Evolutionary conservation across 345 rosid genomes (phyloP).

Genomic region (Pelargonium nanum): DNA sequence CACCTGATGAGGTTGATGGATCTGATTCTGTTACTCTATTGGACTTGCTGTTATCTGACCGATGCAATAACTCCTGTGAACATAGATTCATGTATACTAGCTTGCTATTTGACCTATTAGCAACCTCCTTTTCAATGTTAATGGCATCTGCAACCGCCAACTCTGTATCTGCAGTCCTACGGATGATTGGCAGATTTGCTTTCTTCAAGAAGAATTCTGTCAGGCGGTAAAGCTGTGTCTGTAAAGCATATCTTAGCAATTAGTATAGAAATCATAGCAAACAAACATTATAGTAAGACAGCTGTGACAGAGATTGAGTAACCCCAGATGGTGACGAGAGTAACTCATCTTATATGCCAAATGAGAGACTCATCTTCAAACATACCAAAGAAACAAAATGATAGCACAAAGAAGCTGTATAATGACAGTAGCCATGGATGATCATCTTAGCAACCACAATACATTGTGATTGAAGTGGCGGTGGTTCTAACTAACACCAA

Average conservation of each 20-base stretch:
- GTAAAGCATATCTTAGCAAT: slow-evolving; percentile 32
- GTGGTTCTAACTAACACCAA: too few relatives aligned
- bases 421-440: too few relatives aligned
- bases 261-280: background rate
- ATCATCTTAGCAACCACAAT: too few relatives aligned
- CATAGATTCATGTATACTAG: slow-evolving; percentile 81
- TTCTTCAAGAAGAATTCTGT: slow-evolving; percentile 72
- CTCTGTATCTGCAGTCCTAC: slow-evolving; percentile 83
- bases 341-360: too few relatives aligned
- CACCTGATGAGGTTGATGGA: slow-evolving; percentile 24
- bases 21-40: slow-evolving; percentile 22
- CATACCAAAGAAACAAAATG: background rate
- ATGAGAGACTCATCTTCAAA: background rate
- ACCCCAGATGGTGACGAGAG: background rate
- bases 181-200: slow-evolving; percentile 49
- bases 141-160: slow-evolving; percentile 96
- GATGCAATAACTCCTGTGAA: slow-evolving; percentile 69
- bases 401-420: background rate
- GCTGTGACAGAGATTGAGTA: background rate
- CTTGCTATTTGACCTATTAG: slow-evolving; percentile 81
- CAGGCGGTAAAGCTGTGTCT: slow-evolving; percentile 80
- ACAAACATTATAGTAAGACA: background rate
- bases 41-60: slow-evolving; percentile 31
- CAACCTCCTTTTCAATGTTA: slow-evolving; percentile 73
- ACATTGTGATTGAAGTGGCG: background rate